Evolutionary conservation across 73 alveolate genomes (phyloP), one percentile per base, ranked within the genome.

Genomic region (Paramecium tetraurelia): DNA sequence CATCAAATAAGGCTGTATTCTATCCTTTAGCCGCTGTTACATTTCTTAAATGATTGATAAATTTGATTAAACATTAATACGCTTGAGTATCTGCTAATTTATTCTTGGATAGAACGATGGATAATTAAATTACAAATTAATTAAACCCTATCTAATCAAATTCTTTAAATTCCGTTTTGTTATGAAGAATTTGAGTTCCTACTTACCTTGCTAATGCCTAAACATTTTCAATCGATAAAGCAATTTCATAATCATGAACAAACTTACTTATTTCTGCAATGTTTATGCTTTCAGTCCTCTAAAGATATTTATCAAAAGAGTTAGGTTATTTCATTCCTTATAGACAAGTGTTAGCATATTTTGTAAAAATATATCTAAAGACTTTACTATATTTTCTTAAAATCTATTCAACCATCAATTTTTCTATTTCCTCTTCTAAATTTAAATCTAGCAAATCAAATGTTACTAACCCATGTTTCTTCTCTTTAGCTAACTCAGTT

Each of bases 1-100:
- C 87, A 75, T 75, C 87, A 75, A 75, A 75, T n/a, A 75, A 75
- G 12, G 27, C 57, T 21, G 87, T 75, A 75, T 20, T 75, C 10
- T 36, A 36, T 36, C 59, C 59, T 75, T 36, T 33, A 36, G 57
- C 16, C 1, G 87, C 87, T 35, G 87, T 36, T 5, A 75, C 59
- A 36, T 36, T 21, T 75, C 87, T 75, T 36, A 75, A 33, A 75
- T 75, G 59, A 18, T 29, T 75, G 3, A 75, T 21, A 31, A 75
- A 75, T 40, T 40, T 36, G n/a, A 31, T 31, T 33, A 75, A 36
- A 35, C 68, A 75, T 36, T 31, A 21, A 35, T 36, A 75, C 5
- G 87, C 40, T 36, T 75, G 38, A 1, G 40, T 75, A 36, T 75
- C 38, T 31, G 84, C 21, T 11, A 68, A 31, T 31, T 68, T 68